Conservation (phyloP, 164 flowering plant species). For the Stephania cephalantha region DNA sequence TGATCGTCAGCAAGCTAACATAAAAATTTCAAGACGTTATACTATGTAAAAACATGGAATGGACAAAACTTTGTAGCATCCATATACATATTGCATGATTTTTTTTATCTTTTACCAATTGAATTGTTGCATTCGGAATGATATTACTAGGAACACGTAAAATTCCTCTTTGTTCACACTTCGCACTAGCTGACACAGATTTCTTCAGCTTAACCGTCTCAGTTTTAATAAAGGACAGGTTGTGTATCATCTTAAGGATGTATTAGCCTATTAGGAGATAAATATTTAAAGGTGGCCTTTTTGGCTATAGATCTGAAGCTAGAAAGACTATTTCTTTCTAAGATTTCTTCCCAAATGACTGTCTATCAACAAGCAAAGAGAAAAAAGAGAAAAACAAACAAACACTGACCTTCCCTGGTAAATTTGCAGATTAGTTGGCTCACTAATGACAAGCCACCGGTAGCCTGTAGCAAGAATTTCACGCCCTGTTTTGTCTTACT, state of each 20-base stretch:
- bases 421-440: constrained; percentile 49
- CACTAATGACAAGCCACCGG: constrained; percentile 44
- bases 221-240: no score
- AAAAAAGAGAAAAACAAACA: neutral
- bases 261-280: neutral
- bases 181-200: no score
- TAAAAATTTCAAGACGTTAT: neutral
- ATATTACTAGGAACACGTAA: no score
- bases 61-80: neutral
- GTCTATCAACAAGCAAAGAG: neutral
- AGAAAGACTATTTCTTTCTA: neutral
- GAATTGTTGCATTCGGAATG: no score
- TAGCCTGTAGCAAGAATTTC: constrained; percentile 33
- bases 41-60: neutral
- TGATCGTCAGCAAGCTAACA: neutral
- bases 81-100: neutral
- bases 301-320: neutral
- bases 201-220: no score
- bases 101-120: no score
- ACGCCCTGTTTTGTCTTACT: constrained; percentile 32
- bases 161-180: no score
- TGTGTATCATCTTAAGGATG: neutral
- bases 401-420: constrained; percentile 46
- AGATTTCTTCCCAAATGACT: neutral
- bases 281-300: neutral